Evolutionary conservation across 1,284 basidiomycete genomes (phyloP).

Genomic region (Bondarzewia mesenterica): DNA sequence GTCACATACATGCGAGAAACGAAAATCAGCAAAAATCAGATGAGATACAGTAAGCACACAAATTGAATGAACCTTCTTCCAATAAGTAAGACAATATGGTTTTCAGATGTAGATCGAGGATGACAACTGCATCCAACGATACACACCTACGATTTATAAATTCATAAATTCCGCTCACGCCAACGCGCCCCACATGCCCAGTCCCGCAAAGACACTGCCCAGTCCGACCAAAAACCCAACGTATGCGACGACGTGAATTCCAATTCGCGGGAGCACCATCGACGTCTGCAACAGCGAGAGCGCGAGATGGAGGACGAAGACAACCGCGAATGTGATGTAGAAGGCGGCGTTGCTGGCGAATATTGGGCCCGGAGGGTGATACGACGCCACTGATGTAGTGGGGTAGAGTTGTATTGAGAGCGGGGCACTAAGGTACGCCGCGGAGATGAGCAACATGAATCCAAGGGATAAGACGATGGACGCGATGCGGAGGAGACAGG

Average conservation of each 20-base stretch:
- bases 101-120: background rate
- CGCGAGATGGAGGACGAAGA: conserved; percentile 40
- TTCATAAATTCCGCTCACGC: conserved; percentile 25
- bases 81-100: too few species aligned
- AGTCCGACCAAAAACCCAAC: conserved; percentile 53
- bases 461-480: conserved; percentile 62
- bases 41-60: too few species aligned
- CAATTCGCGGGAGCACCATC: conserved; percentile 52
- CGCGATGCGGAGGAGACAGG: conserved; percentile 66
- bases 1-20: too few species aligned
- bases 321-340: conserved; percentile 36
- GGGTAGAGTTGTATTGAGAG: conserved; percentile 13
- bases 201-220: conserved; percentile 56
- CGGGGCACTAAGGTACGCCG: conserved; percentile 46
- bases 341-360: conserved; percentile 27
- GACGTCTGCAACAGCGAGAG: conserved; percentile 55
- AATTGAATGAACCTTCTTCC: too few species aligned
- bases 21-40: too few species aligned
- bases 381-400: conserved; percentile 2
- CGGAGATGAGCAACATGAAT: conserved; percentile 53
- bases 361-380: conserved; percentile 11
- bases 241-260: conserved; percentile 65
- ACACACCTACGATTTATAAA: background rate
- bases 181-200: conserved; percentile 59
- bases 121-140: background rate